A percentile compares a stretch with the other conserved stretches of the same genome.
These are phyloP conservation scores for Kwoniella bestiolae DNA, from an alignment of 768 basidiomycete species.

Conservation along the genomic window DNA sequence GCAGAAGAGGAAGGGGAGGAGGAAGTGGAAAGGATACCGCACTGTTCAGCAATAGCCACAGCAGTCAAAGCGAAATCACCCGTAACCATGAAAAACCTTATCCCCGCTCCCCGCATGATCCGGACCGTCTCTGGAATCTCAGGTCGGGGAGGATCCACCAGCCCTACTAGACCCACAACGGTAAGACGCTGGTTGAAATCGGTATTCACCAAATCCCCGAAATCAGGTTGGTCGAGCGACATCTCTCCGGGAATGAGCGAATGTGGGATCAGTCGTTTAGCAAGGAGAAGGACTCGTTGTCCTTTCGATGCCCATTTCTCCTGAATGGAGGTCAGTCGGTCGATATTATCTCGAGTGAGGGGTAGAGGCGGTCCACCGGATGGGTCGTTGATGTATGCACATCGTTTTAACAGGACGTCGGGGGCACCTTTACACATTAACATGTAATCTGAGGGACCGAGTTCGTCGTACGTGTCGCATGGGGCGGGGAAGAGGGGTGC, in stretches of 20 bases:
- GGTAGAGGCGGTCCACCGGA: slow-evolving; percentile 57
- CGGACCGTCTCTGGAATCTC: slow-evolving; percentile 62
- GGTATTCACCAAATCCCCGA: slow-evolving; percentile 60
- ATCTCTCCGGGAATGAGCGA: slow-evolving; percentile 55
- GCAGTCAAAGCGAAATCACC: slow-evolving; percentile 66
- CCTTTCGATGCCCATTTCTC: slow-evolving; percentile 64
- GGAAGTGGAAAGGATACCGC: slow-evolving; percentile 64
- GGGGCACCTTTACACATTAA: slow-evolving; percentile 68
- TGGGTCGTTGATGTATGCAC: slow-evolving; percentile 58
- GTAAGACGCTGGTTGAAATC: slow-evolving; percentile 61
- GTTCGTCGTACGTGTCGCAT: slow-evolving; percentile 46
- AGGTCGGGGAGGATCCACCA: slow-evolving; percentile 67
- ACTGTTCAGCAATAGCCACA: slow-evolving; percentile 66
- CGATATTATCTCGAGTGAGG: slow-evolving; percentile 45
- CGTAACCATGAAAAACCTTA: slow-evolving; percentile 70
- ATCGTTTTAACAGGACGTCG: slow-evolving; percentile 58
- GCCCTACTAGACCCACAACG: slow-evolving; percentile 66
- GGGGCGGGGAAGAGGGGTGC: slow-evolving; percentile 35
- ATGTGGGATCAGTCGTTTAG: slow-evolving; percentile 60
- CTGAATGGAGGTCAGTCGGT: slow-evolving; percentile 49
- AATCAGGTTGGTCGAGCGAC: slow-evolving; percentile 55
- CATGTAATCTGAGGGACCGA: slow-evolving; percentile 46
- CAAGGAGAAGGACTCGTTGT: slow-evolving; percentile 68
- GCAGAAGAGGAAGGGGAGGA: no score
- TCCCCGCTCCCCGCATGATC: slow-evolving; percentile 63